A percentile compares a stretch with the other conserved stretches of the same genome.
Conservation (phyloP, 2,329 filamentous ascomycete species). For the Rutstroemia sp. region DNA sequence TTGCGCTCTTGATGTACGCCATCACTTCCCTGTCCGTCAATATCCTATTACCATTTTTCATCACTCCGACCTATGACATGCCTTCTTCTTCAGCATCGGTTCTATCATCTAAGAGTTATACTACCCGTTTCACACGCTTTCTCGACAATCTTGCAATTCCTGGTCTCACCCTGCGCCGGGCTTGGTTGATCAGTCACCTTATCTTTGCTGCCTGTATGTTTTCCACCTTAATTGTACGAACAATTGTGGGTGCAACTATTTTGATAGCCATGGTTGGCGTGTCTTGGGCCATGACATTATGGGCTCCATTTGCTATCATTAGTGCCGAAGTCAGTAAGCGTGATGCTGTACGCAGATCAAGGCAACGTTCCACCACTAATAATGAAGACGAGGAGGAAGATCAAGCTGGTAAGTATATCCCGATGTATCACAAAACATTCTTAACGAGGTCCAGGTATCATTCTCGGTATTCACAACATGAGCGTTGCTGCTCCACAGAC, state of each 20-base stretch:
- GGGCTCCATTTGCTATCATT: conserved; percentile 94
- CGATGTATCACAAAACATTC: background rate
- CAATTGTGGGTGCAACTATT: conserved; percentile 63
- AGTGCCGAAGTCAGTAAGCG: conserved; percentile 83
- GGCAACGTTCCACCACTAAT: conserved; percentile 11
- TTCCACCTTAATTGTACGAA: conserved; percentile 70
- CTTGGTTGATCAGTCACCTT: conserved; percentile 81
- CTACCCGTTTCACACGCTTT: conserved; percentile 28
- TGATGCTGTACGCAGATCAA: conserved; percentile 56
- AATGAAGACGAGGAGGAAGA: conserved; percentile 14
- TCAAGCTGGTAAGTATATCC: conserved; percentile 9
- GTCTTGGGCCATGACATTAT: conserved; percentile 86
- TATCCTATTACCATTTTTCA: conserved; percentile 76
- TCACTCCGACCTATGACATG: conserved; percentile 66
- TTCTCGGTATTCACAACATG: conserved; percentile 94
- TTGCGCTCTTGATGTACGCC: conserved; percentile 83
- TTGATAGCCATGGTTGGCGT: conserved; percentile 79
- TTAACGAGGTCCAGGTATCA: conserved; percentile 46
- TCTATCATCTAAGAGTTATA: conserved; percentile 21
- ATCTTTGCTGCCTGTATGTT: conserved; percentile 78
- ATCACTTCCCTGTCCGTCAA: conserved; percentile 77
- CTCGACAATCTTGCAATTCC: conserved; percentile 65
- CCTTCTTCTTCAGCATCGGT: conserved; percentile 26
- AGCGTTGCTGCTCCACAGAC: conserved; percentile 88
- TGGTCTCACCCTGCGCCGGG: conserved; percentile 76